These are phyloP conservation scores for Podila verticillata DNA, from an alignment of 192 early-diverging fungal genomes.

Conservation along the genomic window DNA sequence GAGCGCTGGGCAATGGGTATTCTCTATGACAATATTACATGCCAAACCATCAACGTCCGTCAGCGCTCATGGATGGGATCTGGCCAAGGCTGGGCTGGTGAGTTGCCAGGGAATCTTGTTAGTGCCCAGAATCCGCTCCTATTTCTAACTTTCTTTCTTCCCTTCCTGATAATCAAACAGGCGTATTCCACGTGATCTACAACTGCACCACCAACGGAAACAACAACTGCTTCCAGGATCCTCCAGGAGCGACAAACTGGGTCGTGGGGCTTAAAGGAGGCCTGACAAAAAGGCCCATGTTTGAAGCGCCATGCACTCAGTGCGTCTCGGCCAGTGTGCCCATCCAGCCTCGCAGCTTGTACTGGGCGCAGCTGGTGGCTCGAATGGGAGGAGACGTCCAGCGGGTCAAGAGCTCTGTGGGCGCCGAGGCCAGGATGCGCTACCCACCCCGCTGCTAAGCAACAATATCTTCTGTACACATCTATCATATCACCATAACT, in stretches of 20 bases:
- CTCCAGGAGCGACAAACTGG: constrained; percentile 38
- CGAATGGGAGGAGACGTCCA: constrained; percentile 34
- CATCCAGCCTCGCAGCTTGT: constrained; percentile 30
- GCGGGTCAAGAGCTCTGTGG: constrained; percentile 26
- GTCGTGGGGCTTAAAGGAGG: constrained; percentile 29
- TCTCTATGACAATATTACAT: constrained; percentile 44
- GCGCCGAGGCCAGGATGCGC: constrained; percentile 12
- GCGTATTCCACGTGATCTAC: constrained; percentile 43
- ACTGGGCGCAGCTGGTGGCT: constrained; percentile 38
- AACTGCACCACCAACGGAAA: constrained; percentile 16
- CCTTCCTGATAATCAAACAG: background rate
- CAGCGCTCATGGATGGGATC: constrained; percentile 46
- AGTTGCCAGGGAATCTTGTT: background rate
- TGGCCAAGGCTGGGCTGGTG: constrained; percentile 50
- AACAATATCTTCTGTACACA: background rate
- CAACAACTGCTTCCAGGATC: constrained; percentile 44
- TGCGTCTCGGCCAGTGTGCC: background rate
- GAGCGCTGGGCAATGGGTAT: constrained; percentile 48
- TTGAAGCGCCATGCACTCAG: constrained; percentile 3
- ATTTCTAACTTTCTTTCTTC: background rate
- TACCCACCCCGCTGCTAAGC: constrained; percentile 21
- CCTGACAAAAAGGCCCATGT: background rate
- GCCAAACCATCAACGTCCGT: constrained; percentile 29
- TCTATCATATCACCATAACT: background rate
- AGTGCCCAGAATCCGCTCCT: background rate